Evolutionary conservation across 2,329 filamentous ascomycete genomes (phyloP).

Genomic region (Botryosphaeria agaves): DNA sequence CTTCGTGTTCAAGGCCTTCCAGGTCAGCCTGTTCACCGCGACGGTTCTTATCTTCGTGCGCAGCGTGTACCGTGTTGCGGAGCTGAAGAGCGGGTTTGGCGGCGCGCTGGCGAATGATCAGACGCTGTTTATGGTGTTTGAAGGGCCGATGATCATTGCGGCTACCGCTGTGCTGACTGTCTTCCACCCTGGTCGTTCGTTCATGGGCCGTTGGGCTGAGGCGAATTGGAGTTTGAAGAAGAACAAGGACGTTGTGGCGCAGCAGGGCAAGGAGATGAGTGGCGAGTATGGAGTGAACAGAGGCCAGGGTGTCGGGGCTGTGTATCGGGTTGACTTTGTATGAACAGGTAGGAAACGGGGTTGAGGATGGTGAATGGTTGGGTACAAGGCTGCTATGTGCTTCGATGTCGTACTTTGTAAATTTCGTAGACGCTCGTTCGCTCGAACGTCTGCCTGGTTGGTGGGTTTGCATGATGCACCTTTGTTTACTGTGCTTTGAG

Average conservation of each 20-base stretch:
- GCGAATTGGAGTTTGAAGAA: constrained; percentile 10
- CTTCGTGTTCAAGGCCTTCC: constrained; percentile 4
- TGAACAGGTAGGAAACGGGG: too few species aligned
- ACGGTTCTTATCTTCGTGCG: constrained; percentile 28
- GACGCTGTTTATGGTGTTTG: constrained; percentile 30
- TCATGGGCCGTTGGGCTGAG: constrained; percentile 9
- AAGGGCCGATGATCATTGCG: constrained; percentile 35
- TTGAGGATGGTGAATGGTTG: too few species aligned
- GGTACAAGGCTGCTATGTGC: too few species aligned
- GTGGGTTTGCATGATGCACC: too few species aligned
- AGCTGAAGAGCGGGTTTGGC: constrained; percentile 29
- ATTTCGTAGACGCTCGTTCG: too few species aligned
- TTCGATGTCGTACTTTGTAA: too few species aligned
- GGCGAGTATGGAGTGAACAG: too few species aligned
- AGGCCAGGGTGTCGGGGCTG: too few species aligned
- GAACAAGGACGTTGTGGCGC: neutral
- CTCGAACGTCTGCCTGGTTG: too few species aligned
- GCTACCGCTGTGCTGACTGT: constrained; percentile 26
- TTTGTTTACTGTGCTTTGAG: too few species aligned
- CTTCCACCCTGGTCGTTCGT: constrained; percentile 27
- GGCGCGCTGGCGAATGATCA: constrained; percentile 30
- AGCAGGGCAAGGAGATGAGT: neutral
- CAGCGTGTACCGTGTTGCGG: constrained; percentile 31
- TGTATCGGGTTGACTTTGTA: too few species aligned
- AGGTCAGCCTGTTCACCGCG: constrained; percentile 15